phyloP scores from a whole-genome alignment of 345 rosid species.

The Brassica nigra region DNA sequence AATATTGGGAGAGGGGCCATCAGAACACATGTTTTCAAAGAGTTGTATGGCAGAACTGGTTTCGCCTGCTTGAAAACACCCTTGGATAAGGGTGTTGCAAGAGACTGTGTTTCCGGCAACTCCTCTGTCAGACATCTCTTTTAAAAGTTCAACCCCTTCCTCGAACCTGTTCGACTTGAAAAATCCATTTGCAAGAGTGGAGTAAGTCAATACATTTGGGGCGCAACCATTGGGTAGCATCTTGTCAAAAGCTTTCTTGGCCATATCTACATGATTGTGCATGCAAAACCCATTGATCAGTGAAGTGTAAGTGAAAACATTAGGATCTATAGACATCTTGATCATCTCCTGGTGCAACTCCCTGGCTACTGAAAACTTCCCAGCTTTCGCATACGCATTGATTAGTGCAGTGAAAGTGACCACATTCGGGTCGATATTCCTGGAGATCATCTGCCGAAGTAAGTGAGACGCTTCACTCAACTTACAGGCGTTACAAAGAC shows the following conservation, averaged over 20 bases:
- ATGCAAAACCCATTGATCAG: slow-evolving; percentile 28
- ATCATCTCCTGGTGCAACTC: slow-evolving; percentile 18
- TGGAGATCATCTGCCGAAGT: slow-evolving; percentile 6
- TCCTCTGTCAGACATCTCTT: slow-evolving; percentile 33
- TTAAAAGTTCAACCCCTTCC: slow-evolving; percentile 33
- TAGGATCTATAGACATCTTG: slow-evolving; percentile 25
- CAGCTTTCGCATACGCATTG: slow-evolving; percentile 15
- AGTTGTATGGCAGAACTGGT: slow-evolving; percentile 14
- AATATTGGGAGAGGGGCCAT: slow-evolving; percentile 38
- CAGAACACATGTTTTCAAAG: slow-evolving; percentile 34
- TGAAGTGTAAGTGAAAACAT: slow-evolving; percentile 34
- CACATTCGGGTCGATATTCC: slow-evolving; percentile 30
- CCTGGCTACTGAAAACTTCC: background rate
- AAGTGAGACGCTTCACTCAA: slow-evolving; percentile 9
- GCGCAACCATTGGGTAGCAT: slow-evolving; percentile 30
- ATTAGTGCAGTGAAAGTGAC: slow-evolving; percentile 23
- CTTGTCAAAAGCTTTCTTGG: background rate
- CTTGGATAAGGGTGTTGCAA: slow-evolving; percentile 38
- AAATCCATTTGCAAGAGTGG: slow-evolving; percentile 44
- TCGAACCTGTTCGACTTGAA: slow-evolving; percentile 36
- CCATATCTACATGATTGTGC: slow-evolving; percentile 20
- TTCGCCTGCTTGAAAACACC: slow-evolving; percentile 33
- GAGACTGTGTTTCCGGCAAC: slow-evolving; percentile 27
- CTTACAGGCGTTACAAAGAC: slow-evolving; percentile 28
- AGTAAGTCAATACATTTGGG: slow-evolving; percentile 44